Percentiles rank a stretch among this genome's conserved stretches.
Evolutionary conservation across 2,329 filamentous ascomycete genomes (phyloP).

Genomic region (Aspergillus clavatus): DNA sequence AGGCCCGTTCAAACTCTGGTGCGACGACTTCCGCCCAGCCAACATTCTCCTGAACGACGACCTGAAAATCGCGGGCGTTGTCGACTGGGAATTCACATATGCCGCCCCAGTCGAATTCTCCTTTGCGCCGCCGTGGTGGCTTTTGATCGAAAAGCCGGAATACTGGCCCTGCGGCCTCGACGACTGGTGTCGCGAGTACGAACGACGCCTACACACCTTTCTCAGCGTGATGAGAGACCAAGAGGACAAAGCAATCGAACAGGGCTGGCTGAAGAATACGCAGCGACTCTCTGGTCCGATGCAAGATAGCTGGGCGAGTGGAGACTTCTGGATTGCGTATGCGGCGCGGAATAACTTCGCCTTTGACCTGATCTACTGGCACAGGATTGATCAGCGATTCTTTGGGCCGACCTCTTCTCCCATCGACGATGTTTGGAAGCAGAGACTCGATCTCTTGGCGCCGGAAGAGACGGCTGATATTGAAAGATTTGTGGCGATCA

Average conservation of each 20-base stretch:
- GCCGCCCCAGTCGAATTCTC: slow-evolving; percentile 17
- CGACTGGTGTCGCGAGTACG: slow-evolving; percentile 13
- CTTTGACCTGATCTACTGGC: slow-evolving; percentile 11
- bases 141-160: slow-evolving; percentile 16
- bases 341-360: slow-evolving; percentile 9
- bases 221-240: slow-evolving; percentile 7
- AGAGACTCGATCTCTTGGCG: slow-evolving; percentile 7
- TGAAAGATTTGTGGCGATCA: slow-evolving; percentile 6
- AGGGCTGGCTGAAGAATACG: too few species aligned
- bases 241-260: slow-evolving; percentile 10
- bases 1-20: slow-evolving; percentile 23
- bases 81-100: slow-evolving; percentile 23
- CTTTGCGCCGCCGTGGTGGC: slow-evolving; percentile 18
- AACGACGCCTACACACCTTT: slow-evolving; percentile 10
- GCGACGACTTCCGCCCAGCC: slow-evolving; percentile 18
- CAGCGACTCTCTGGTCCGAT: slow-evolving; percentile 13
- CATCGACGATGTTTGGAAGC: slow-evolving; percentile 8
- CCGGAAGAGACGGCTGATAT: slow-evolving; percentile 5
- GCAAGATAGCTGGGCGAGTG: slow-evolving; percentile 8
- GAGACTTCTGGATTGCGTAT: slow-evolving; percentile 11
- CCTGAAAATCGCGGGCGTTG: slow-evolving; percentile 10
- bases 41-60: slow-evolving; percentile 15
- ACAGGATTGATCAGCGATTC: slow-evolving; percentile 10
- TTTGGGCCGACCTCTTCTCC: slow-evolving; percentile 4
- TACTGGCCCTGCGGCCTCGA: slow-evolving; percentile 17